These are phyloP conservation scores for Hypomontagnella submonticulosa DNA, from an alignment of 495 filamentous ascomycete species.

Conservation along the genomic window DNA sequence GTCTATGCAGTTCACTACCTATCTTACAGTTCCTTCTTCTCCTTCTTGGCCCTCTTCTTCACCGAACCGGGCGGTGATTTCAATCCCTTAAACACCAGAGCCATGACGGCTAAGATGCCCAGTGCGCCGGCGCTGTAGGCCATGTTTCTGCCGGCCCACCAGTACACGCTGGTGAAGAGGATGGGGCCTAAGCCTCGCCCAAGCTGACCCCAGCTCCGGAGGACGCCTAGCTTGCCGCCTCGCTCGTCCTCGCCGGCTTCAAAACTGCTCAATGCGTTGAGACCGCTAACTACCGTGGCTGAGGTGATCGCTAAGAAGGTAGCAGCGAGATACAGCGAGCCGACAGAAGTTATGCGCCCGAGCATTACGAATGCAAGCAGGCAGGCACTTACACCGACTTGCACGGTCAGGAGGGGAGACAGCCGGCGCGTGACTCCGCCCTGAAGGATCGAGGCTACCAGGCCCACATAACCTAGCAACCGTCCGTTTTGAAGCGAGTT, in stretches of 20 bases:
- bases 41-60: conserved; percentile 33
- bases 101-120: conserved; percentile 79
- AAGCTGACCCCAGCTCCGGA: conserved; percentile 85
- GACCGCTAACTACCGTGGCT: conserved; percentile 91
- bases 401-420: conserved; percentile 79
- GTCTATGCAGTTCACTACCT: neutral
- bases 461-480: conserved; percentile 91
- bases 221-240: conserved; percentile 84
- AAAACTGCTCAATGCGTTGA: conserved; percentile 91
- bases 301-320: conserved; percentile 86
- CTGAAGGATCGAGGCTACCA: conserved; percentile 91
- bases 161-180: conserved; percentile 95
- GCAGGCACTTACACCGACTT: conserved; percentile 81
- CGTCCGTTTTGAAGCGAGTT: conserved; percentile 81
- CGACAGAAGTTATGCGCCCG: conserved; percentile 69
- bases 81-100: conserved; percentile 75
- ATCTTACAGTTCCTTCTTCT: conserved; percentile 55
- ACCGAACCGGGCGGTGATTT: conserved; percentile 59
- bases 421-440: conserved; percentile 84
- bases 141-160: conserved; percentile 93
- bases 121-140: conserved; percentile 84
- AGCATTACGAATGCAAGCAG: conserved; percentile 83
- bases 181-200: conserved; percentile 88
- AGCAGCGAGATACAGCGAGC: conserved; percentile 80
- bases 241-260: conserved; percentile 83